phyloP scores from a whole-genome alignment of 108 stramenopile species.

The Conticribra guillardii region DNA sequence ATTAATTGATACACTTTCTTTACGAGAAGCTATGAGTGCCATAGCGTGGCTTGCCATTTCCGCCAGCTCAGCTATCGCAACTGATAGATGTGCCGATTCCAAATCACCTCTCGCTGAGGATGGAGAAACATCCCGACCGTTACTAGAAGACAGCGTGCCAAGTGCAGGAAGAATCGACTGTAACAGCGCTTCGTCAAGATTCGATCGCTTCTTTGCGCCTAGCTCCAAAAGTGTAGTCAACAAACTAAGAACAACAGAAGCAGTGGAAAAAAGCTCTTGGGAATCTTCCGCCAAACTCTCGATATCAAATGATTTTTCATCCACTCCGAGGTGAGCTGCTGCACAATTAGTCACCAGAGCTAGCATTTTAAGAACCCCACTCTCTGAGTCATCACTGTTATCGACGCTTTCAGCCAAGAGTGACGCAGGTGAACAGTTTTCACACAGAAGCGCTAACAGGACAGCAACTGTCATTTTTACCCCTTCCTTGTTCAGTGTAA shows the following conservation, averaged over 20 bases:
- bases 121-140: not conserved
- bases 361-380: conserved; percentile 36
- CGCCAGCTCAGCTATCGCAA: conserved; percentile 52
- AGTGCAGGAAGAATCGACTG: conserved; percentile 57
- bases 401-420: conserved; percentile 39
- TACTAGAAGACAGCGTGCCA: conserved; percentile 31
- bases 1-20: conserved; percentile 7
- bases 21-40: conserved; percentile 67
- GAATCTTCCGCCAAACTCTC: not conserved
- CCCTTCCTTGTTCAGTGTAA: conserved; percentile 4
- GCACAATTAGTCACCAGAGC: conserved; percentile 39
- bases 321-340: conserved; percentile 14
- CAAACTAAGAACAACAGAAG: conserved; percentile 71
- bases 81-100: conserved; percentile 17
- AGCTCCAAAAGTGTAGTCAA: conserved; percentile 78
- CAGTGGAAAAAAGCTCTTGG: conserved; percentile 60
- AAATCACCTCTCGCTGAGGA: not conserved
- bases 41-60: conserved; percentile 86
- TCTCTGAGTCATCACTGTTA: conserved; percentile 38
- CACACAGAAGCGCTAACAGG: conserved; percentile 66
- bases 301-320: not conserved
- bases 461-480: conserved; percentile 46
- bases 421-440: conserved; percentile 60
- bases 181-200: conserved; percentile 58
- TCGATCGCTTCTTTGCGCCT: conserved; percentile 60